phyloP scores from a whole-genome alignment of 179 eudicot species.

The Spergularia azorica region DNA sequence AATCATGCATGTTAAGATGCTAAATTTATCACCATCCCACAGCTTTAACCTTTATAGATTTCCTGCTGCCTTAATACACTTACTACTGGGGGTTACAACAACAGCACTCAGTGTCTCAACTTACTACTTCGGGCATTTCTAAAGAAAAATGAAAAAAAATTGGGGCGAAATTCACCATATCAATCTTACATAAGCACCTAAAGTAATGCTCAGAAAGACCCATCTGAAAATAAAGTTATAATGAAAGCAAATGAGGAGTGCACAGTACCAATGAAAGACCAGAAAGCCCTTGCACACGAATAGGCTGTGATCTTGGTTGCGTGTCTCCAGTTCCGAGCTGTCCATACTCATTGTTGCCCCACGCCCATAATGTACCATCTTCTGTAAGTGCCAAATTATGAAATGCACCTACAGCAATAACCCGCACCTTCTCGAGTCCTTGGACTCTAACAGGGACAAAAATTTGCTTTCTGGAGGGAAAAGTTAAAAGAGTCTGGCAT shows the following conservation, averaged over 20 bases:
- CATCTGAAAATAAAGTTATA: background rate
- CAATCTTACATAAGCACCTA: background rate
- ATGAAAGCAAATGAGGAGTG: constrained; percentile 1
- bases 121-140: too few relatives aligned
- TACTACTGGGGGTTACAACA: too few relatives aligned
- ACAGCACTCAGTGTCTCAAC: too few relatives aligned
- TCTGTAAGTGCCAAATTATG: constrained; percentile 93
- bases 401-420: constrained; percentile 95
- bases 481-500: background rate
- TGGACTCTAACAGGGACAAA: constrained; percentile 88
- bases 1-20: background rate
- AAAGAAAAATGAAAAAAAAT: too few relatives aligned
- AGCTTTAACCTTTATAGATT: background rate
- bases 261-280: constrained; percentile 68
- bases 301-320: constrained; percentile 96
- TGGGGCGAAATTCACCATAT: too few relatives aligned
- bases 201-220: background rate
- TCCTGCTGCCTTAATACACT: too few relatives aligned
- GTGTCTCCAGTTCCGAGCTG: constrained; percentile 99
- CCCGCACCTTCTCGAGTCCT: constrained; percentile 79
- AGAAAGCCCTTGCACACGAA: constrained; percentile 80
- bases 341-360: constrained; percentile 99
- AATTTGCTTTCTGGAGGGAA: constrained; percentile 73
- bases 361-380: constrained; percentile 85
- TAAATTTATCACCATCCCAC: background rate